These are phyloP conservation scores for Beverwykella pulmonaria DNA, from an alignment of 495 filamentous ascomycete genomes.

Conservation along the genomic window DNA sequence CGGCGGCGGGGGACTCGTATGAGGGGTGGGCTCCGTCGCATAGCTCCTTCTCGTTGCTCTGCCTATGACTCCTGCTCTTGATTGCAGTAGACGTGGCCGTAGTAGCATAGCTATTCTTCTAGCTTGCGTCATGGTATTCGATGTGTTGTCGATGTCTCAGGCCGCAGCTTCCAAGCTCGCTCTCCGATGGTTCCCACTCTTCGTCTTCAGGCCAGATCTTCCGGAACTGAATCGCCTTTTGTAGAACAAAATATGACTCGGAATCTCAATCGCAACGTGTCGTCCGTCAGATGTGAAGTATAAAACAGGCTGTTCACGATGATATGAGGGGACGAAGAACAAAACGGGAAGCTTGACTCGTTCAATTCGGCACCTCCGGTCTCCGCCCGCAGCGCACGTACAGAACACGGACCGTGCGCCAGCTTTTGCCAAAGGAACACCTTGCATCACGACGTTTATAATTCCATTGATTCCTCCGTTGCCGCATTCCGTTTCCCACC, in stretches of 20 bases:
- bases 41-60: constrained; percentile 8
- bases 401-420: constrained; percentile 4
- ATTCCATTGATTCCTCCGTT: neutral
- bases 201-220: neutral
- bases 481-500: neutral
- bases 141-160: neutral
- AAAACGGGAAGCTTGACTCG: neutral
- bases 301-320: neutral
- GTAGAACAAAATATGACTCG: neutral
- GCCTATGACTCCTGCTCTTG: neutral
- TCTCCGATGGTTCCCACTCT: neutral
- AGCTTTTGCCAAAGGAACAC: constrained; percentile 24
- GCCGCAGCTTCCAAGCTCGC: neutral
- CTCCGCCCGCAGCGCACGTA: neutral
- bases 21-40: constrained; percentile 2
- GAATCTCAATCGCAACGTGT: neutral
- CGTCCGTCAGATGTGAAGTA: neutral
- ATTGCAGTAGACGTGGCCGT: neutral
- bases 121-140: neutral
- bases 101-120: neutral
- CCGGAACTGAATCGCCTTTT: neutral
- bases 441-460: constrained; percentile 33
- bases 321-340: neutral
- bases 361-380: neutral
- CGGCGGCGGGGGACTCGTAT: too few species aligned